Evolutionary conservation across 1,284 basidiomycete genomes (phyloP).

Genomic region (Cryptococcus neoformans): DNA sequence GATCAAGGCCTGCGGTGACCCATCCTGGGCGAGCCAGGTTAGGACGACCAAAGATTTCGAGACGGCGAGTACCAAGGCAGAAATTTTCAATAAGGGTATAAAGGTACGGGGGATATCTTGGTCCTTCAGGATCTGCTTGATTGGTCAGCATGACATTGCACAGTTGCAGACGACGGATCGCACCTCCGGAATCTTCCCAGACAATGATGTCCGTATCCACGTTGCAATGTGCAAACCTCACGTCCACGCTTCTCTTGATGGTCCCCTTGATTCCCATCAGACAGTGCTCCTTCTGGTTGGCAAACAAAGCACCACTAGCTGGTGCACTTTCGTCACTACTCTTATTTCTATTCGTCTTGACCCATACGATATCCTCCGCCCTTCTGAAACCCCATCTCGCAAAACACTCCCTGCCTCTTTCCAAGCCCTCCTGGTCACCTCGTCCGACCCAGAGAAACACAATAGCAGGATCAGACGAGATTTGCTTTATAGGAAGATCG

Average conservation of each 20-base stretch:
- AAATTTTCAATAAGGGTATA: constrained; percentile 97
- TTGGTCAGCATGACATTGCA: not conserved
- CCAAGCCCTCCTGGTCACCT: constrained; percentile 84
- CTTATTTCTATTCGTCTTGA: constrained; percentile 73
- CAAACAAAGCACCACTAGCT: constrained; percentile 55
- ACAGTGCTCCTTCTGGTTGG: constrained; percentile 91
- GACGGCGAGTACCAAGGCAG: constrained; percentile 85
- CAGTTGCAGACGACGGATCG: not conserved
- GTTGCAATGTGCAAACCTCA: constrained; percentile 97
- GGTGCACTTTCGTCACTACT: not conserved
- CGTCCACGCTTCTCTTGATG: constrained; percentile 87
- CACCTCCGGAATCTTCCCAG: constrained; percentile 57
- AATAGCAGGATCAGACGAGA: constrained; percentile 89
- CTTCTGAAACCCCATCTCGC: constrained; percentile 93
- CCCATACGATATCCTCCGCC: constrained; percentile 97
- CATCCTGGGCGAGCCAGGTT: constrained; percentile 78
- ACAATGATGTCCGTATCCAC: constrained; percentile 97
- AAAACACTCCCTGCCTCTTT: constrained; percentile 85
- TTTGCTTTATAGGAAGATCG: constrained; percentile 72
- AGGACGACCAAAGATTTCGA: constrained; percentile 79
- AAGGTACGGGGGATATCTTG: constrained; percentile 85
- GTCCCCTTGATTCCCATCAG: constrained; percentile 98
- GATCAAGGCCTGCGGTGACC: constrained; percentile 70
- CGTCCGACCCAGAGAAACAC: constrained; percentile 96
- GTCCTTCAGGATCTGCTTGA: constrained; percentile 36